Percentiles rank a stretch among this genome's conserved stretches.
phyloP scores from a whole-genome alignment of 495 filamentous ascomycete genomes.

The Lepidopterella palustris region DNA sequence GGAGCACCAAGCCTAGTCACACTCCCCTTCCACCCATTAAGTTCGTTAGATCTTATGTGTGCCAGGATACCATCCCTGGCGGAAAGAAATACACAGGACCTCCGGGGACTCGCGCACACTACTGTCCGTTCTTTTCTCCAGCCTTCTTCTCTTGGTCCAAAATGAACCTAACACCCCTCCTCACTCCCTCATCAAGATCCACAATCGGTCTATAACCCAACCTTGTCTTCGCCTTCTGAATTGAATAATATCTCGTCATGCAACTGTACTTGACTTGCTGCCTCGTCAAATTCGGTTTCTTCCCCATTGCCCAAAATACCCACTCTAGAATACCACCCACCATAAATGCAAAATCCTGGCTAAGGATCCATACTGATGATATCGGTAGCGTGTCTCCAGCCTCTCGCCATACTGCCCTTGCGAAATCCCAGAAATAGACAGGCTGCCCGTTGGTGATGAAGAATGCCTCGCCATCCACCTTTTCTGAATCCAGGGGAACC shows the following conservation, averaged over 20 bases:
- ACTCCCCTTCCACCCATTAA: too few relatives aligned
- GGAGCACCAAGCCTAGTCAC: too few relatives aligned
- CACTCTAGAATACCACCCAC: conserved; percentile 67
- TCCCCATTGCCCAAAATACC: conserved; percentile 58
- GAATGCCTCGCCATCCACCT: conserved; percentile 90
- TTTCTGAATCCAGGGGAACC: conserved; percentile 63
- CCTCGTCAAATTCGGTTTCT: conserved; percentile 67
- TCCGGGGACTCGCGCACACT: too few relatives aligned
- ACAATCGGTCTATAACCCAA: conserved; percentile 71
- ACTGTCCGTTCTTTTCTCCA: background rate
- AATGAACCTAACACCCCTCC: conserved; percentile 60
- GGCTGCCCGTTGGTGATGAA: conserved; percentile 90
- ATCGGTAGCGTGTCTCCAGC: conserved; percentile 34
- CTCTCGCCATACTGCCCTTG: conserved; percentile 64
- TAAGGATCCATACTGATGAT: conserved; percentile 59
- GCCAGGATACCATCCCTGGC: too few relatives aligned
- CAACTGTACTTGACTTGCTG: conserved; percentile 67
- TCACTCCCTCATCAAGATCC: conserved; percentile 67
- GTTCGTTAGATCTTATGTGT: too few relatives aligned
- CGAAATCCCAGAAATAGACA: conserved; percentile 94
- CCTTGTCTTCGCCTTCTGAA: conserved; percentile 72
- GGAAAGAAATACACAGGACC: too few relatives aligned
- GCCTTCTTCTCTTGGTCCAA: conserved; percentile 44
- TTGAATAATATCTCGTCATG: conserved; percentile 81
- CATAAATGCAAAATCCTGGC: conserved; percentile 53